Evolutionary conservation across 2,329 filamentous ascomycete genomes (phyloP), one percentile per base, ranked within the genome.

Genomic region (Neophaeococcomyces aloes): DNA sequence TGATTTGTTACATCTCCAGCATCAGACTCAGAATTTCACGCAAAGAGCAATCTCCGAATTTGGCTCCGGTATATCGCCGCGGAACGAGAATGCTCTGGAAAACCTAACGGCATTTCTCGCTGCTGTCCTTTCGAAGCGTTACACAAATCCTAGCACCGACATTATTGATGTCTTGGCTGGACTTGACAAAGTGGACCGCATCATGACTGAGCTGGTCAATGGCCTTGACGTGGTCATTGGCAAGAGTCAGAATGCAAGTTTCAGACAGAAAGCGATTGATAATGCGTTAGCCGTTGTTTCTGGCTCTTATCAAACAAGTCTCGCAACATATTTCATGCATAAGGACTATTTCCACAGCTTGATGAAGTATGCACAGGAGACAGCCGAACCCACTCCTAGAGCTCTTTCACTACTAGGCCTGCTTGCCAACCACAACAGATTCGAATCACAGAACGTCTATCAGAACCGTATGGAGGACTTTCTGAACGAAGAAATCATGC

Each of bases 361-460:
- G 42, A 94, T 95, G 78, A 95, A 93, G 44, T 54, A 53, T 38
- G 41, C 53, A 31, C 75, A 80, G 34, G 79, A 86, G 48, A 72
- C 74, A 18, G 70, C 76, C 27, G 66, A 71, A 14, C 71, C 74
- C 56, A 77, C 76, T 46, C 75, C 86, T 33, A 76, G 84, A 46
- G 83, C 89, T 0, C 87, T 95, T 53, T 77, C 82, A 11, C 74
- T 96, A 7, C 72, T 95, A 15, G 89, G 89, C 10, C 72, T 96
- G 3, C 70, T 98, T 42, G 84, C 86, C 52, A 98, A 96, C 65
- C 96, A 96, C 73, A 96, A 98, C 74, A 98, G 96, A 63, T 98
- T 98, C 58, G 91, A 98, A 63, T 89, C 93, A 45, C 88, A 94
- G 60, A 98, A 98, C 55, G 89, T 89, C 0, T 98, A 98, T 57